Percentiles rank a stretch among this genome's conserved stretches.
Conservation (phyloP, 495 filamentous ascomycete genomes). For the Aspergillus bridgeri region DNA sequence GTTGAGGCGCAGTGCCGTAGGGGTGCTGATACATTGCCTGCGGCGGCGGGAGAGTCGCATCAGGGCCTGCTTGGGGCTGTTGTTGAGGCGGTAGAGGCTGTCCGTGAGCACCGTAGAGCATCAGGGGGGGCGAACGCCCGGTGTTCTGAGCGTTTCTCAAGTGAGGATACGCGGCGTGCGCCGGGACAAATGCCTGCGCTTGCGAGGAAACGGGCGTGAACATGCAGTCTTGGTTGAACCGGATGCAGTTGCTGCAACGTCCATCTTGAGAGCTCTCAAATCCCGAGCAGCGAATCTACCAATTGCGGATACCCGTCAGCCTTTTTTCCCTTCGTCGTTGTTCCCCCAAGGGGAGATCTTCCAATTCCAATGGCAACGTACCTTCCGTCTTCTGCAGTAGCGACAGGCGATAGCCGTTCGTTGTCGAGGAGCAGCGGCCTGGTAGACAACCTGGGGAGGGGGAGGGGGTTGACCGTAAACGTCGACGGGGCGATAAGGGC, state of each 20-base stretch:
- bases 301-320: conserved; percentile 13
- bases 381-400: conserved; percentile 80
- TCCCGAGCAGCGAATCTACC: conserved; percentile 78
- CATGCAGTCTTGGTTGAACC: conserved; percentile 82
- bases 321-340: neutral
- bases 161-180: conserved; percentile 67
- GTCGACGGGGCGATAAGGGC: conserved; percentile 40
- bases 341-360: neutral
- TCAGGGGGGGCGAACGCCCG: conserved; percentile 35
- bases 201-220: conserved; percentile 83
- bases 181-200: conserved; percentile 79
- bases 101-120: conserved; percentile 73
- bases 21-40: conserved; percentile 44
- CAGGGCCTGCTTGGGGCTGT: conserved; percentile 41
- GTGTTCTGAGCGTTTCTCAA: conserved; percentile 49
- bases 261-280: conserved; percentile 76
- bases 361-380: conserved; percentile 35
- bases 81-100: conserved; percentile 63
- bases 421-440: conserved; percentile 71
- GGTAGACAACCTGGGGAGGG: conserved; percentile 50
- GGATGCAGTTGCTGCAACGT: conserved; percentile 73
- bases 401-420: conserved; percentile 82
- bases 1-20: conserved; percentile 39
- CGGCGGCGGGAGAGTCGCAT: conserved; percentile 48
- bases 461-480: conserved; percentile 45